Percentiles rank a stretch among this genome's conserved stretches.
These are phyloP conservation scores for Teunomyces kruisii DNA, from an alignment of 805 yeast genomes.

Conservation along the genomic window DNA sequence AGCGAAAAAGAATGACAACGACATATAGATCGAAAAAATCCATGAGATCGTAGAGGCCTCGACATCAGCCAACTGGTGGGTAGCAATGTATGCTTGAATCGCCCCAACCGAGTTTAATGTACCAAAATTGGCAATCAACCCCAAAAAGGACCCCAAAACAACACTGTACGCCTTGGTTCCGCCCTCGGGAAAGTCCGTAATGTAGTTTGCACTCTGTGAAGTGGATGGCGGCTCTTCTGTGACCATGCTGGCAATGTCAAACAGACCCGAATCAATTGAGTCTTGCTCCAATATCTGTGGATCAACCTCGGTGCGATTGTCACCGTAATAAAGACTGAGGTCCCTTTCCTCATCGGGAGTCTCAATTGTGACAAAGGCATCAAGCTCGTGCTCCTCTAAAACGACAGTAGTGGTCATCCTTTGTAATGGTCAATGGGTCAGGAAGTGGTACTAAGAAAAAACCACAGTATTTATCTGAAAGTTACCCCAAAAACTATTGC, in stretches of 20 bases:
- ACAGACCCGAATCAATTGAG: background rate
- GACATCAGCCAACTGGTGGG: conserved; percentile 32
- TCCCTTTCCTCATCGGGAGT: background rate
- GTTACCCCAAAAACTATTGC: background rate
- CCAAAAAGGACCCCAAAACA: conserved; percentile 38
- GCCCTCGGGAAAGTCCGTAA: conserved; percentile 20
- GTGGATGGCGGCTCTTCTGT: background rate
- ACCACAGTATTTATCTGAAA: no score
- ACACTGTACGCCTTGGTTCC: conserved; percentile 22
- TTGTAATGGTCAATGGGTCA: background rate
- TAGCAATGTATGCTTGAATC: conserved; percentile 37
- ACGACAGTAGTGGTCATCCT: background rate
- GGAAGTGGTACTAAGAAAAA: no score
- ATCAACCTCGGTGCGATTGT: background rate
- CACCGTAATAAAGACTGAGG: background rate
- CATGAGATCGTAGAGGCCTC: conserved; percentile 35
- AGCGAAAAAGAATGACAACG: conserved; percentile 28
- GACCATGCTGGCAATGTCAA: background rate
- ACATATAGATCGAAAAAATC: conserved; percentile 39
- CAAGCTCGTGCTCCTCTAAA: background rate
- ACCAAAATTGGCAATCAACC: conserved; percentile 41
- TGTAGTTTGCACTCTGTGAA: background rate
- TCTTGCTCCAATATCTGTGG: background rate
- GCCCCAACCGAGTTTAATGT: conserved; percentile 38
- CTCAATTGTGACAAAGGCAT: background rate